phyloP scores from a whole-genome alignment of 371 early-diverging fungal genomes.

The Circinella minor region DNA sequence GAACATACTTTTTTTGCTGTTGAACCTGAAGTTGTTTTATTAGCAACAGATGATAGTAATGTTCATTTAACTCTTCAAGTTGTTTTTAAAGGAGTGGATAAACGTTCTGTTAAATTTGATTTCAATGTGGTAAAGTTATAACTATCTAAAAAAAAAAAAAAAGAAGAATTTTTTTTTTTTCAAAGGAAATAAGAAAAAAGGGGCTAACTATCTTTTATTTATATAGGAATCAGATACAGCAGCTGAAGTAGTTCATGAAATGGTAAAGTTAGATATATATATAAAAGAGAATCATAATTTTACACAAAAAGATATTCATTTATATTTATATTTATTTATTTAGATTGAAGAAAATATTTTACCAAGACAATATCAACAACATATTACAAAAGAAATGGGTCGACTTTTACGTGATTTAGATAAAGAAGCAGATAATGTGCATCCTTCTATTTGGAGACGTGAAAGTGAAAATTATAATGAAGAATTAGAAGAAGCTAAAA shows the following conservation, averaged over 20 bases:
- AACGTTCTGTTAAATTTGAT: constrained; percentile 77
- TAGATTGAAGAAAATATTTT: constrained; percentile 71
- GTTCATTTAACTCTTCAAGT: constrained; percentile 71
- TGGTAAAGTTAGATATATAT: constrained; percentile 37
- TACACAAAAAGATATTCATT: background rate
- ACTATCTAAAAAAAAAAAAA: no score
- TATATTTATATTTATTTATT: constrained; percentile 5
- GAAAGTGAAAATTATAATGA: constrained; percentile 46
- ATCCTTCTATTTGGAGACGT: constrained; percentile 46
- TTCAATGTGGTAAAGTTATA: constrained; percentile 56
- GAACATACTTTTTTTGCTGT: constrained; percentile 55
- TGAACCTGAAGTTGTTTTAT: constrained; percentile 66
- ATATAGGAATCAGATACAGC: constrained; percentile 72
- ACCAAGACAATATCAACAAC: constrained; percentile 65
- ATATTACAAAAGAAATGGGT: constrained; percentile 77
- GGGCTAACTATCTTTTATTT: no score
- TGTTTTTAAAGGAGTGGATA: constrained; percentile 71
- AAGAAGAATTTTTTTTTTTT: background rate
- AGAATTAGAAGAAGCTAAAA: constrained; percentile 42
- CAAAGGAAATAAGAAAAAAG: no score
- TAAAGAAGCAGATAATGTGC: constrained; percentile 44
- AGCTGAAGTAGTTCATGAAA: constrained; percentile 80
- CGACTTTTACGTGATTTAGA: constrained; percentile 71
- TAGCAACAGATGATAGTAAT: constrained; percentile 55
- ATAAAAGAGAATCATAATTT: no score